Evolutionary conservation across 768 basidiomycete species (phyloP), one percentile per base, ranked within the genome.

Genomic region (Boletus subparvulus): DNA sequence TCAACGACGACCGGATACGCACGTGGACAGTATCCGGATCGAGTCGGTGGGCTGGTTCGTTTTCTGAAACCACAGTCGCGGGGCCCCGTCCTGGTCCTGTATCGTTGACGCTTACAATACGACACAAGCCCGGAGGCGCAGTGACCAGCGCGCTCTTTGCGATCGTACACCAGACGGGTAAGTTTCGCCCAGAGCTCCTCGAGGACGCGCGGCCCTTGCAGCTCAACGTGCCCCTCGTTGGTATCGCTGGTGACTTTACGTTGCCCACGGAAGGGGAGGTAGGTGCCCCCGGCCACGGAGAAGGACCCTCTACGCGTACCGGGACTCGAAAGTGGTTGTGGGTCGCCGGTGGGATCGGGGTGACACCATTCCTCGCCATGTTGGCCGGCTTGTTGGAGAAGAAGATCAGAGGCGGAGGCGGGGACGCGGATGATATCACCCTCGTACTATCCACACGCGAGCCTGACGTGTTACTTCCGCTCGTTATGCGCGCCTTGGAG

Each of bases 321-420:
- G 45, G 41, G 17, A 51, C 45, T 28, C 51, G 41, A 24, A 73
- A 72, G 45, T 67, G 82, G 50, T 63, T 85, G 41, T 86, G 82
- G 83, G 56, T 82, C 16, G 84, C 84, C 0, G 84, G 84, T 21
- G 85, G 86, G 1, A 86, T 87, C 51, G 86, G 86, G 3, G 56
- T 87, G 45, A 87, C 86, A 16, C 85, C 85, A 0, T 88, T 85
- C 69, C 66, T 88, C 32, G 79, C 78, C 33, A 83, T 86, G 83
- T 69, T 86, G 4, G 47, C 52, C 50, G 30, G 65, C 51, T 30
- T 63, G 50, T 39, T 47, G 28, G 50, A 51, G 39, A 42, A 35
- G 21, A 46, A 40, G 17, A 21, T 2, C 0, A 12, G 28, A 9
- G 3, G 33, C 4, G 42, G n/a, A 3, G 10, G n/a, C 3, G 13